Percentiles rank a stretch among this genome's conserved stretches.
phyloP scores from a whole-genome alignment of 2,329 filamentous ascomycete genomes.

The Trichoderma koningiopsis region DNA sequence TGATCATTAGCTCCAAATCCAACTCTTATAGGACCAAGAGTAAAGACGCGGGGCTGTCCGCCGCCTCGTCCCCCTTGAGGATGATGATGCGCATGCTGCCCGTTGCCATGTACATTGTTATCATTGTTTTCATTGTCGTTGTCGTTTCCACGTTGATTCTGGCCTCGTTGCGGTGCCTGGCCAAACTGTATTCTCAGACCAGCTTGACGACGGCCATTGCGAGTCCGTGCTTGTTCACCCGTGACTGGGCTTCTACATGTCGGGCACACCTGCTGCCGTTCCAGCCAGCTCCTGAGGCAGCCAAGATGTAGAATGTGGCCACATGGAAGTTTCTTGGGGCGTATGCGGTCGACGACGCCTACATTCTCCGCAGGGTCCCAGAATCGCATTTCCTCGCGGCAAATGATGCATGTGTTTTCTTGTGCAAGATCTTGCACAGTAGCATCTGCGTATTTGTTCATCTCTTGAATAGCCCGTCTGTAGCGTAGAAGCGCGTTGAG shows the following conservation, averaged over 20 bases:
- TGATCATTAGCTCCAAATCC: conserved; percentile 73
- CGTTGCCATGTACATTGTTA: conserved; percentile 24
- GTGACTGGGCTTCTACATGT: conserved; percentile 83
- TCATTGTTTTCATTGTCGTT: conserved; percentile 11
- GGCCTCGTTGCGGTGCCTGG: conserved; percentile 28
- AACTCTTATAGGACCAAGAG: conserved; percentile 73
- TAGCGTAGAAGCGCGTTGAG: conserved; percentile 89
- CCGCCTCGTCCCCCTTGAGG: conserved; percentile 31
- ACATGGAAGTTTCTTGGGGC: conserved; percentile 95
- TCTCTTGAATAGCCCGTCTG: conserved; percentile 86
- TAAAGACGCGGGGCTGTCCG: conserved; percentile 60
- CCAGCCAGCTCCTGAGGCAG: conserved; percentile 94
- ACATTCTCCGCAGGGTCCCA: conserved; percentile 63
- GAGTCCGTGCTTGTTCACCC: conserved; percentile 35
- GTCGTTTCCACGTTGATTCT: conserved; percentile 32
- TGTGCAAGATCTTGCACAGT: conserved; percentile 80
- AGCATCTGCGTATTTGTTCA: conserved; percentile 93
- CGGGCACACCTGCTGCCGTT: conserved; percentile 94
- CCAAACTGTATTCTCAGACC: conserved; percentile 39
- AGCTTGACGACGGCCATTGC: conserved; percentile 33
- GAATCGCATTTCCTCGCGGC: conserved; percentile 89
- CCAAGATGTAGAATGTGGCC: conserved; percentile 93
- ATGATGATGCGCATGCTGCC: conserved; percentile 29
- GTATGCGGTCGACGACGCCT: conserved; percentile 77
- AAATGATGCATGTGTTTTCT: conserved; percentile 97